Percentiles rank a stretch among this genome's conserved stretches.
These are phyloP conservation scores for Panicum virgatum DNA, from an alignment of 202 grass and related monocot genomes.

Conservation along the genomic window DNA sequence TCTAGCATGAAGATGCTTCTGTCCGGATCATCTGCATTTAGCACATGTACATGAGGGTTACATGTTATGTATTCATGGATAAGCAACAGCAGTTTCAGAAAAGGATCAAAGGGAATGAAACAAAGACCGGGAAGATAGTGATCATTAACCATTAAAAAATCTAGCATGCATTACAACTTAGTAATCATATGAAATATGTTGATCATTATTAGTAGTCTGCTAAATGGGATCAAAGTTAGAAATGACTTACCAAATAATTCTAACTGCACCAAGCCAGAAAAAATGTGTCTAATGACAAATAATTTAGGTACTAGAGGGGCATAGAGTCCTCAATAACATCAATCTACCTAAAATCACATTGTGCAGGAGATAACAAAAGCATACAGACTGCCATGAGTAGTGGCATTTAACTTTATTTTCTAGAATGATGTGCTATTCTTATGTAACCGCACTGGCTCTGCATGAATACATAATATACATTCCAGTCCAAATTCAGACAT, in stretches of 20 bases:
- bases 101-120: slow-evolving; percentile 21
- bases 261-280: neutral
- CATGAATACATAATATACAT: neutral
- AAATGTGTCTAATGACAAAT: neutral
- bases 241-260: slow-evolving; percentile 4
- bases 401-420: neutral
- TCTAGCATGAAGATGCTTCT: slow-evolving; percentile 68
- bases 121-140: neutral
- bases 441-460: neutral
- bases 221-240: neutral
- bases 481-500: neutral
- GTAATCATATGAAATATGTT: slow-evolving; percentile 6
- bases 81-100: slow-evolving; percentile 20
- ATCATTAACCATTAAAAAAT: neutral
- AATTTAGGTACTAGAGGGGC: neutral
- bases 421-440: neutral
- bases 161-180: neutral
- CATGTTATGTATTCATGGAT: neutral
- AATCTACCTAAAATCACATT: slow-evolving; percentile 14
- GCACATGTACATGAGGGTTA: neutral
- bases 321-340: neutral
- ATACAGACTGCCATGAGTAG: neutral
- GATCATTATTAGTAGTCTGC: neutral
- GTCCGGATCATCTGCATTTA: slow-evolving; percentile 62
- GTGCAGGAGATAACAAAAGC: neutral